Conservation (phyloP, 495 filamentous ascomycete species). For the Chaetomidium leptoderma region DNA sequence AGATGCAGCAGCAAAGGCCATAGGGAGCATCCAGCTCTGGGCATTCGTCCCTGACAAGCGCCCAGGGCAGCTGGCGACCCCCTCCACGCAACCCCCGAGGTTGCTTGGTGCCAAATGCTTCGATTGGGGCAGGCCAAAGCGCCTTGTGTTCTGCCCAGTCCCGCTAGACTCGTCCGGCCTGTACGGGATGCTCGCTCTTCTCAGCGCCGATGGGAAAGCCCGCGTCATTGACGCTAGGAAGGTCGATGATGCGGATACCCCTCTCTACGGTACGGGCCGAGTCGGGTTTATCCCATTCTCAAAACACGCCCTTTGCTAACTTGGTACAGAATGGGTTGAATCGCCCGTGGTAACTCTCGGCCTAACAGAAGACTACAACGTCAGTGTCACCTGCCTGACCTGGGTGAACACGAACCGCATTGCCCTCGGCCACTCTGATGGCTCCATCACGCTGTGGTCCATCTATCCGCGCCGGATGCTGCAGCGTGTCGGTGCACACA, state of each 20-base stretch:
- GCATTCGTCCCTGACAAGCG: constrained; percentile 30
- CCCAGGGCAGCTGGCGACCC: constrained; percentile 15
- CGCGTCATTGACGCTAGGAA: constrained; percentile 37
- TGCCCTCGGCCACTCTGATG: constrained; percentile 45
- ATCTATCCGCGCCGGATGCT: constrained; percentile 38
- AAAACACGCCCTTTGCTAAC: constrained; percentile 20
- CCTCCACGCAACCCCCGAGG: constrained; percentile 25
- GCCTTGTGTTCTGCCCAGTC: constrained; percentile 46
- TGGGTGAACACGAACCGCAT: constrained; percentile 49
- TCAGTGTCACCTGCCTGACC: constrained; percentile 44
- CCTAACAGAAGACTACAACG: constrained; percentile 37
- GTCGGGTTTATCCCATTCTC: no score
- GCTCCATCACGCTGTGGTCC: constrained; percentile 48
- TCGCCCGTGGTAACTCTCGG: constrained; percentile 39
- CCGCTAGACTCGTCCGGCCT: constrained; percentile 25
- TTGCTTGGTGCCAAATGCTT: constrained; percentile 34
- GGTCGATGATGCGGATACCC: constrained; percentile 22
- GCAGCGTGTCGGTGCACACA: constrained; percentile 40
- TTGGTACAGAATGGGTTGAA: constrained; percentile 35
- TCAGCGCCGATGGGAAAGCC: constrained; percentile 43
- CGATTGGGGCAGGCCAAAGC: constrained; percentile 40
- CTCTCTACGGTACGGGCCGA: constrained; percentile 34
- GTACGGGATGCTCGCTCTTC: constrained; percentile 35
- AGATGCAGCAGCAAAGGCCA: constrained; percentile 21
- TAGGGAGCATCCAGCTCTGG: constrained; percentile 44